Conservation (phyloP, 139 green algal species). For the Micromonas commoda region DNA sequence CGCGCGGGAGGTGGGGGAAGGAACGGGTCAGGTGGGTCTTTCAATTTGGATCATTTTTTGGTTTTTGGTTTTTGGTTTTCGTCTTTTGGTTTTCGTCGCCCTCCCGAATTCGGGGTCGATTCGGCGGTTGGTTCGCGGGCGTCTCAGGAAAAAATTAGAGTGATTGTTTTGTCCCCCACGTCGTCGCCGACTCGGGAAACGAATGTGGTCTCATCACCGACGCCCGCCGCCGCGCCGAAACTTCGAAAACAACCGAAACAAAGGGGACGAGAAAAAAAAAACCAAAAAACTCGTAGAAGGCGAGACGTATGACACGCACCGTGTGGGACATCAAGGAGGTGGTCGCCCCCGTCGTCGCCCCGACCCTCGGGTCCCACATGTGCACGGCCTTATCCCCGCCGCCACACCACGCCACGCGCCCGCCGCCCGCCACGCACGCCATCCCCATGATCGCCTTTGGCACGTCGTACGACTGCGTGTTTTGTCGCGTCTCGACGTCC, state of each 20-base stretch:
- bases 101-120: no score
- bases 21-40: no score
- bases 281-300: not conserved
- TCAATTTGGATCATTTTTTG: not conserved
- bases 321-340: constrained; percentile 1
- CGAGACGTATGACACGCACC: not conserved
- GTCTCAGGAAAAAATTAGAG: constrained; percentile 31
- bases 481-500: constrained; percentile 49
- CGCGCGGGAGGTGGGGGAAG: no score
- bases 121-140: not conserved
- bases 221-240: not conserved
- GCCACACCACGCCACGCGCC: constrained; percentile 59
- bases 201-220: constrained; percentile 3
- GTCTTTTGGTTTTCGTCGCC: not conserved
- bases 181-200: not conserved
- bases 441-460: constrained; percentile 65
- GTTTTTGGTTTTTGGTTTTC: not conserved
- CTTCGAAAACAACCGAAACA: not conserved
- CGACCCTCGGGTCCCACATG: constrained; percentile 64
- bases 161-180: constrained; percentile 7
- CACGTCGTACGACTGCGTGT: constrained; percentile 55
- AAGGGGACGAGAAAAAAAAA: not conserved
- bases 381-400: constrained; percentile 57
- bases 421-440: constrained; percentile 25
- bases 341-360: not conserved